These are phyloP conservation scores for Colletotrichum magnum DNA, from an alignment of 2,329 filamentous ascomycete species.

Conservation along the genomic window DNA sequence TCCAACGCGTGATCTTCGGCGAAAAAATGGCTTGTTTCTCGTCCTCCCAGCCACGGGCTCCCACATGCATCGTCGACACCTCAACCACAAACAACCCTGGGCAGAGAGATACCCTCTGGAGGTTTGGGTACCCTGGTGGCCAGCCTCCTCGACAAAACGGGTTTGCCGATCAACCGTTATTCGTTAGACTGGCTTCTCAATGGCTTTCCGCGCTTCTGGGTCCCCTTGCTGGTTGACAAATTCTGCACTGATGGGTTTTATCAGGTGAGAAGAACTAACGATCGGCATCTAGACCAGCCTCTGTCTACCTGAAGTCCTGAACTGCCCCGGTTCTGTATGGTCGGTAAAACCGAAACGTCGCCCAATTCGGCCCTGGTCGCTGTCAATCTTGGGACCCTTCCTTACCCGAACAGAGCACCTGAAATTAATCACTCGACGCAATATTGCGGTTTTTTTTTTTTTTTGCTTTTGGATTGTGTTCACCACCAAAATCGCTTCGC, in stretches of 20 bases:
- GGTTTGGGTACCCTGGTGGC: slow-evolving; percentile 3
- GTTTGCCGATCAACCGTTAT: slow-evolving; percentile 1
- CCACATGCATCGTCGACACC: not conserved
- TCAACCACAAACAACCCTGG: not conserved
- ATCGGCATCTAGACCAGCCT: slow-evolving; percentile 35
- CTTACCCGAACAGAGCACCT: not conserved
- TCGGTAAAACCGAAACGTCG: slow-evolving; percentile 12
- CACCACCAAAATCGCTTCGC: not conserved
- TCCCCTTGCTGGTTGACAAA: not conserved
- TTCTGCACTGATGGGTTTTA: slow-evolving; percentile 18
- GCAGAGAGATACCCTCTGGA: slow-evolving; percentile 10
- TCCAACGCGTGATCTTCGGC: slow-evolving; percentile 18
- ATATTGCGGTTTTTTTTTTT: slow-evolving; percentile 20
- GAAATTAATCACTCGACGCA: slow-evolving; percentile 9
- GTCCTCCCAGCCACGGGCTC: not conserved
- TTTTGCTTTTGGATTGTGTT: not conserved
- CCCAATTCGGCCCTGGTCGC: slow-evolving; percentile 4
- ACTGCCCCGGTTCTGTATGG: slow-evolving; percentile 9
- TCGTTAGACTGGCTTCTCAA: not conserved
- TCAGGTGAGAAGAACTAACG: slow-evolving; percentile 32
- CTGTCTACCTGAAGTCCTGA: slow-evolving; percentile 20
- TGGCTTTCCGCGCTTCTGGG: not conserved
- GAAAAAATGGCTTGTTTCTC: not conserved
- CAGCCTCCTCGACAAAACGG: not conserved
- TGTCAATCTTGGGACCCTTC: slow-evolving; percentile 15